Conservation (phyloP, 306 rosid species). For the Gastrolobium villosum region DNA sequence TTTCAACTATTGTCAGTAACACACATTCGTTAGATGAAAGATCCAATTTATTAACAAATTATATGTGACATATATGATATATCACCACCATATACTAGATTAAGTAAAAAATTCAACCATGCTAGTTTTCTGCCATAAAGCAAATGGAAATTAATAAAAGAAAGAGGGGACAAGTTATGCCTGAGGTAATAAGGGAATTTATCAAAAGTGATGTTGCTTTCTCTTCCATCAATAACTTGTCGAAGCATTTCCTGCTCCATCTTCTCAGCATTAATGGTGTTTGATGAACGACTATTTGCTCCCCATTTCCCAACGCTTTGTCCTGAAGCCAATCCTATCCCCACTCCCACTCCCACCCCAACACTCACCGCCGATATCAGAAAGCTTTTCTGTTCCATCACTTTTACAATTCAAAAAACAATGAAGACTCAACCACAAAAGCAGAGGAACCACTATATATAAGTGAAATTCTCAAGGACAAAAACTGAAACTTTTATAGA, state of each 20-base stretch:
- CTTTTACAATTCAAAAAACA: background rate
- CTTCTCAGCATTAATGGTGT: constrained; percentile 65
- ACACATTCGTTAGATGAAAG: constrained; percentile 7
- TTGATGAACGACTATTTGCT: constrained; percentile 41
- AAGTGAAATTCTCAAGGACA: no score
- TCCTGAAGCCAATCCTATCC: constrained; percentile 86
- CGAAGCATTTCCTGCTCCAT: constrained; percentile 89
- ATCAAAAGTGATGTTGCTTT: constrained; percentile 84
- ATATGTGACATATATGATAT: constrained; percentile 8
- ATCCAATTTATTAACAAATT: background rate
- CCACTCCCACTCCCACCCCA: constrained; percentile 94
- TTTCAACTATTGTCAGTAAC: background rate
- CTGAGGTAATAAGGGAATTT: constrained; percentile 92
- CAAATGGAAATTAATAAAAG: background rate
- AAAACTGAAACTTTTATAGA: background rate
- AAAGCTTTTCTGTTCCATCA: constrained; percentile 81
- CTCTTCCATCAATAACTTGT: constrained; percentile 80
- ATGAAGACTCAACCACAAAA: no score
- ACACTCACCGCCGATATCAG: constrained; percentile 85
- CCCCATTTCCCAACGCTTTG: constrained; percentile 74
- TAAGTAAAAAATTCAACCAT: background rate
- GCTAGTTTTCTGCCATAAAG: background rate
- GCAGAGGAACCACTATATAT: no score
- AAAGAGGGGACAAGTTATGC: constrained; percentile 33
- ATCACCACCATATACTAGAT: constrained; percentile 1